Evolutionary conservation across 2,329 filamentous ascomycete genomes (phyloP), one percentile per base, ranked within the genome.

Genomic region (Mycogone perniciosa): DNA sequence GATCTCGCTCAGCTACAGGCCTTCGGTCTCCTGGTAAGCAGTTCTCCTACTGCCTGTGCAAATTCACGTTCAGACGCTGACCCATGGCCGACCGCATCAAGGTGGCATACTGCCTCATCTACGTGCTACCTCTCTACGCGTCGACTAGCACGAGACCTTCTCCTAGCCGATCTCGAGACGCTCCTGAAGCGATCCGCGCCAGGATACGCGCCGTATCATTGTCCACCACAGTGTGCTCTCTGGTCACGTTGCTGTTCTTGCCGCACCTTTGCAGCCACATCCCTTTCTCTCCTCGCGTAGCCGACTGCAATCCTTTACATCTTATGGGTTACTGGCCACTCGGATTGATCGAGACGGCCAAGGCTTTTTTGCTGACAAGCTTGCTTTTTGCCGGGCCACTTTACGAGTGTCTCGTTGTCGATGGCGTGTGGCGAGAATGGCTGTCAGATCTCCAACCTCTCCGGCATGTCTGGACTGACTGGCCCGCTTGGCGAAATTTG

Each of bases 41-140:
- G 44, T 34, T 39, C 13, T 41, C 26, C 1, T 29, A 41, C 50
- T 20, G 20, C 44, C 43, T 53, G 10, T 45, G 27, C 30, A 20
- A 29, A 44, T 30, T 46, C 31, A 20, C 20, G 20, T 20, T 20
- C 20, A 29, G 10, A 27, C 31, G 42, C 42, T 52, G 37, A 54
- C 43, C 7, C 13, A n/a, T 30, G 13, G 31, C 27, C 6, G 13
- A 34, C 13, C 11, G 33, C 33, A 8, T 35, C 11, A 46, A 64
- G 88, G 71, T 91, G 55, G 69, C 84, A 55, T 95, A 95, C 70
- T 95, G 89, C n/a, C 68, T 90, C 59, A 71, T 89, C 72, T 99
- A 97, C 71, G 88, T 99, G 60, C 73, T 88, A 4, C 92, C 93
- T 27, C 89, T 97, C 69, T 96, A 99, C 74, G 76, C 92, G 56